Percentiles rank a stretch among this genome's conserved stretches.
phyloP scores from a whole-genome alignment of 1,139 yeast species.

The Hansenula lynferdii region DNA sequence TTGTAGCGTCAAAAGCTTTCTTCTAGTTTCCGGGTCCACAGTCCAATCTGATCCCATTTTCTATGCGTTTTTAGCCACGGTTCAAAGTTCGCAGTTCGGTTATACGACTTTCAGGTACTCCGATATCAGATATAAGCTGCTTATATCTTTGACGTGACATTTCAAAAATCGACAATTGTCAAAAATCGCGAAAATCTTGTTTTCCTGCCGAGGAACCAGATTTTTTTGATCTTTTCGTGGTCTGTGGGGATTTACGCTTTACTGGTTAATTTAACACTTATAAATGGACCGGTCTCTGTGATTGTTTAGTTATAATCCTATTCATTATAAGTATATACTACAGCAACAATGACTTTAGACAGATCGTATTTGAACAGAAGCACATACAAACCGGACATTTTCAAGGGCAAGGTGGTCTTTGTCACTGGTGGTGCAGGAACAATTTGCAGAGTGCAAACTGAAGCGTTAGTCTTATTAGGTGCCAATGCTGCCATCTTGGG shows the following conservation, averaged over 20 bases:
- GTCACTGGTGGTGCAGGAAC: constrained; percentile 97
- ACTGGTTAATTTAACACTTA: not conserved
- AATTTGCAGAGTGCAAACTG: constrained; percentile 82
- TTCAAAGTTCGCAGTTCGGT: too few relatives aligned
- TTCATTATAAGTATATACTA: not conserved
- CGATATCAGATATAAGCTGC: too few relatives aligned
- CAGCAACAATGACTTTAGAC: constrained; percentile 15
- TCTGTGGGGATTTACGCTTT: not conserved
- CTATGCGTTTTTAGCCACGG: not conserved
- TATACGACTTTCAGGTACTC: too few relatives aligned
- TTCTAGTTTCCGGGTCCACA: constrained; percentile 85
- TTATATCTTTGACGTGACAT: too few relatives aligned
- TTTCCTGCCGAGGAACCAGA: not conserved
- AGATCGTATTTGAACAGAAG: constrained; percentile 22
- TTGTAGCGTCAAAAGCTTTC: constrained; percentile 75
- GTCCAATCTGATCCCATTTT: constrained; percentile 50
- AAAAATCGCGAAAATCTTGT: too few relatives aligned
- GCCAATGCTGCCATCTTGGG: constrained; percentile 87
- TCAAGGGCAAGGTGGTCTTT: constrained; percentile 79
- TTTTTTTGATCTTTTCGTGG: too few relatives aligned
- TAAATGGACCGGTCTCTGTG: too few relatives aligned
- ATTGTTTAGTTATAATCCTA: too few relatives aligned
- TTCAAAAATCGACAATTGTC: too few relatives aligned
- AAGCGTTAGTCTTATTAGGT: constrained; percentile 75
- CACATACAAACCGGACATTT: constrained; percentile 52